Base-by-base conservation (phyloP, 2,329 filamentous ascomycete genomes). In the Colletotrichum trifolii region DNA sequence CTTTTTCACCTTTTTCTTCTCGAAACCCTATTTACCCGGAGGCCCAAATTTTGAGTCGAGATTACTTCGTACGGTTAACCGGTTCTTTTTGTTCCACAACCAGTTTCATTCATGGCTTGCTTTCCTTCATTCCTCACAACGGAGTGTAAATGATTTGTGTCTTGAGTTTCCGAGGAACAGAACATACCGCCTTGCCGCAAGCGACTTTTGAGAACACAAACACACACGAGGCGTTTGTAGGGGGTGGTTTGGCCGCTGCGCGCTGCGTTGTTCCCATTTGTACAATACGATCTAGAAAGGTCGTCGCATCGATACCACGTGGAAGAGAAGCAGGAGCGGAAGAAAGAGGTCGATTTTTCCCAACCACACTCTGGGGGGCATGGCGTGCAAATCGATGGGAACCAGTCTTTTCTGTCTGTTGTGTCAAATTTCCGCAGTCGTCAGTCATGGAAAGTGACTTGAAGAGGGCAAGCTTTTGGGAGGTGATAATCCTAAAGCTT, bases 401-500 rank as follows among this genome's bases (percentile, higher is more conserved):
- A 58, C 4, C 25, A 25, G 4, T 25, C 25, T 25, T 25, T 5
- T 25, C 25, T 25, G 25, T 25, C 25, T 25, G 25, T 25, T 25
- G 25, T 25, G 25, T 25, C 25, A 5, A 40, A 45, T 43, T 59
- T 43, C 36, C 33, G n/a, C 11, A 45, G 10, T 11, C 33, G 6
- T 38, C 40, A 47, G 33, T 36, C 38, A 35, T 40, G 13, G 43
- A 34, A 25, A 43, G 33, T 15, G 25, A 25, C 25, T 39, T 58
- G 55, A 36, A 13, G n/a, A 15, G 47, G 8, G 50, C 45, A 36
- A 61, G 57, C 38, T 39, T 54, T 61, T 52, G 36, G 53, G 42
- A 36, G 33, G 38, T 42, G 52, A 50, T 66, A 63, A 66, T 66
- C 33, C 48, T 57, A 66, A 65, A 66, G 59, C 58, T 47, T 66